These are phyloP conservation scores for Porogramme epimiltina DNA, from an alignment of 1,284 basidiomycete genomes.

Conservation along the genomic window DNA sequence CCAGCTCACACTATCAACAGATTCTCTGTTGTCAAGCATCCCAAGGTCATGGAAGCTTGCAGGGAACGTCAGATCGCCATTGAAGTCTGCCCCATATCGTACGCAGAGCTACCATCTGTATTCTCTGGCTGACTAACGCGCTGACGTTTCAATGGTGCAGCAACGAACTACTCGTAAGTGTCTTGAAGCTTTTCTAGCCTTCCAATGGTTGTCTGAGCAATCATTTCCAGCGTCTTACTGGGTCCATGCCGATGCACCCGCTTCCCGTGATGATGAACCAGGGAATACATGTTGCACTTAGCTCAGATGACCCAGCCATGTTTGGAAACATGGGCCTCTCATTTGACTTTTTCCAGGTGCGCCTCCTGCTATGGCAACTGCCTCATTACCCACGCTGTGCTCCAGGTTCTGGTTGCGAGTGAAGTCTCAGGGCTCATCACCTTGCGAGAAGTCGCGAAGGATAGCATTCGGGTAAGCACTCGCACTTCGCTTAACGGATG, in stretches of 20 bases:
- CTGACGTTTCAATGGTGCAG: conserved; percentile 34
- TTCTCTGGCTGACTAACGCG: conserved; percentile 1
- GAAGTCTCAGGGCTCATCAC: conserved; percentile 64
- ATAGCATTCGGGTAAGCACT: conserved; percentile 59
- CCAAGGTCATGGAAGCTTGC: conserved; percentile 67
- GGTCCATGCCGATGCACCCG: conserved; percentile 76
- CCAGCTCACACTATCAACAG: conserved; percentile 33
- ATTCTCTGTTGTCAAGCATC: conserved; percentile 77
- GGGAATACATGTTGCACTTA: conserved; percentile 68
- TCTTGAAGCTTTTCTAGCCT: no score
- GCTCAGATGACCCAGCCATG: conserved; percentile 72
- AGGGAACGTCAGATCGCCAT: conserved; percentile 62
- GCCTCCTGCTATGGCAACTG: background rate
- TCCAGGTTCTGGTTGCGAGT: conserved; percentile 62
- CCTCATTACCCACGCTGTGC: background rate
- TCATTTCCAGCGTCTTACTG: conserved; percentile 57
- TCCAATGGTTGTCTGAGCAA: background rate
- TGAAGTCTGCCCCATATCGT: conserved; percentile 77
- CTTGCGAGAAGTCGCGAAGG: conserved; percentile 58
- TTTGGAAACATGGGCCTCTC: conserved; percentile 78
- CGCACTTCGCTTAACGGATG: background rate
- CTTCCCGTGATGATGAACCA: conserved; percentile 68
- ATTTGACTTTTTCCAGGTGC: conserved; percentile 71
- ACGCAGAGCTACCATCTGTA: conserved; percentile 28
- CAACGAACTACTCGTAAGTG: conserved; percentile 65